These are phyloP conservation scores for Phialocephala subalpina DNA, from an alignment of 2,329 filamentous ascomycete species.

Conservation along the genomic window DNA sequence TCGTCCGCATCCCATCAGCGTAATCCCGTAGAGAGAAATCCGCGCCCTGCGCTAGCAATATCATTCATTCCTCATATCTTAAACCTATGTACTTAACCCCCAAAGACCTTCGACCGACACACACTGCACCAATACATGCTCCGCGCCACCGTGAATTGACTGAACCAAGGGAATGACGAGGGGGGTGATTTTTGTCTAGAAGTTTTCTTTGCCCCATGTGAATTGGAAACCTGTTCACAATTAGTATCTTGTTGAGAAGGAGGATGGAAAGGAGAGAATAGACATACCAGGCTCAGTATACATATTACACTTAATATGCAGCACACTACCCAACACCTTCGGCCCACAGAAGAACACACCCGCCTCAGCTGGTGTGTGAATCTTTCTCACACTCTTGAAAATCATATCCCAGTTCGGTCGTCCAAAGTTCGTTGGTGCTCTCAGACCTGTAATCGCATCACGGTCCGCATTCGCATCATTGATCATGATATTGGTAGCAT, in stretches of 20 bases:
- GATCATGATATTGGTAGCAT: constrained; percentile 92
- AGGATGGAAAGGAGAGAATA: constrained; percentile 28
- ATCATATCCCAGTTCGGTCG: constrained; percentile 92
- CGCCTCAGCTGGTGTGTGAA: constrained; percentile 76
- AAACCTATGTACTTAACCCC: neutral
- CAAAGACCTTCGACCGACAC: neutral
- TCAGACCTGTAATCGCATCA: constrained; percentile 83
- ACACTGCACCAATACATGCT: constrained; percentile 6
- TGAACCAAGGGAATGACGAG: constrained; percentile 7
- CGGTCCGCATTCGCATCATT: constrained; percentile 86
- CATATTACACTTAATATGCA: constrained; percentile 88
- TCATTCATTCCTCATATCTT: neutral
- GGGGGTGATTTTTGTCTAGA: constrained; percentile 45
- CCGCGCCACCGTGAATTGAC: neutral
- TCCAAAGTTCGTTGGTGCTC: constrained; percentile 85
- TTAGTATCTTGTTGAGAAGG: constrained; percentile 21
- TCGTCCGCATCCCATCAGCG: neutral
- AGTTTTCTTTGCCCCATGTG: constrained; percentile 59
- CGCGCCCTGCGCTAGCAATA: constrained; percentile 16
- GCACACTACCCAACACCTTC: constrained; percentile 76
- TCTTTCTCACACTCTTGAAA: constrained; percentile 82
- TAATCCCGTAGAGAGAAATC: neutral
- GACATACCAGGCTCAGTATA: constrained; percentile 83
- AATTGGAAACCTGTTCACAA: constrained; percentile 40
- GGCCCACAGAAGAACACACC: constrained; percentile 89